Conservation (phyloP, 1,284 basidiomycete species). For the Fistulina hepatica region DNA sequence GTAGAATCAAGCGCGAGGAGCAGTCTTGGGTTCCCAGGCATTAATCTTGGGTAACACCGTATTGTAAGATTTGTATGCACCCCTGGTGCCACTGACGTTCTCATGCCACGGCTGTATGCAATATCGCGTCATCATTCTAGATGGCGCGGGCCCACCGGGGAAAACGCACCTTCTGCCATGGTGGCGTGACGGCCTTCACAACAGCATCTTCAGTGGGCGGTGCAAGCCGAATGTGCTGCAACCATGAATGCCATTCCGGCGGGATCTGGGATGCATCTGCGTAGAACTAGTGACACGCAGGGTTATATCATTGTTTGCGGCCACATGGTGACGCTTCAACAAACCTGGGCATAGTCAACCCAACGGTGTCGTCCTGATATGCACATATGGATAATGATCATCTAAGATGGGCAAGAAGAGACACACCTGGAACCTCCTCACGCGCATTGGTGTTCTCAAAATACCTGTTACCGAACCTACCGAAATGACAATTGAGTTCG, state of each 20-base stretch:
- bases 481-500: slow-evolving; percentile 6
- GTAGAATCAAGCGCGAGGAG: slow-evolving; percentile 28
- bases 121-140: slow-evolving; percentile 4
- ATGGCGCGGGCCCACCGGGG: neutral
- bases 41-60: slow-evolving; percentile 74
- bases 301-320: slow-evolving; percentile 4
- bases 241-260: slow-evolving; percentile 92
- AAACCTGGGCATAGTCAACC: slow-evolving; percentile 83
- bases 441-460: slow-evolving; percentile 80
- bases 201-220: slow-evolving; percentile 69
- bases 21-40: slow-evolving; percentile 74
- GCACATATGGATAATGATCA: slow-evolving; percentile 1
- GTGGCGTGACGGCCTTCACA: slow-evolving; percentile 54
- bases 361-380: slow-evolving; percentile 80
- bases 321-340: slow-evolving; percentile 11
- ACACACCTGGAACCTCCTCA: slow-evolving; percentile 77
- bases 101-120: slow-evolving; percentile 59
- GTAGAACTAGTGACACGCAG: slow-evolving; percentile 67
- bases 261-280: slow-evolving; percentile 69
- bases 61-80: slow-evolving; percentile 81
- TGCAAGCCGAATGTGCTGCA: slow-evolving; percentile 79
- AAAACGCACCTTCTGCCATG: slow-evolving; percentile 73
- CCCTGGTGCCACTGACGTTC: slow-evolving; percentile 86
- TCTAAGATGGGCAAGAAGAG: neutral
- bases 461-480: slow-evolving; percentile 84